Base-by-base conservation (phyloP, 176 grass and related monocot species). In the Juncus inflexus region DNA sequence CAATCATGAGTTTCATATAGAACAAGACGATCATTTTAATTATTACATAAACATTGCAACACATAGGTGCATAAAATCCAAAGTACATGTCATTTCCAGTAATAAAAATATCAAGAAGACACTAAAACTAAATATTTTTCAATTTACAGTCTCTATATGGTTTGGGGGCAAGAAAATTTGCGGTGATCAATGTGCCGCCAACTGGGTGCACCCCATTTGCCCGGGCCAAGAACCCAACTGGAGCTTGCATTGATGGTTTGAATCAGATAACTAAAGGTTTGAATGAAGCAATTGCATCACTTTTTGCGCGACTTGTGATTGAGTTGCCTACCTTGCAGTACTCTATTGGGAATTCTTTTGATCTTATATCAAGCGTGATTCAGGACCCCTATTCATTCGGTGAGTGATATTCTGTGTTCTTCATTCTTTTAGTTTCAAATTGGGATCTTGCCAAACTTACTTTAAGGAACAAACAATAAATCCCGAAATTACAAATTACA, bases 101-200 rank as follows among this genome's bases (percentile, higher is more conserved):
- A 28, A 28, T 28, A 28, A 28, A 19, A 63, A 39, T 67, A n/a
- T 13, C 58, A 42, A 35, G 6, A 73, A 73, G 39, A 73, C 40
- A 42, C 9, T 50, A 45, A 40, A 39, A 82, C 47, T 58, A 3
- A 39, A 50, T 9, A 35, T 65, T 3, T 40, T 47, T 74, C 15
- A 3, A 3, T 59, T 1, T 69, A 72, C 64, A 95, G 85, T 53
- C 69, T 11, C 51, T 88, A 50, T 85, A 94, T 39, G 62, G 79
- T 63, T 60, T 88, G 10, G 90, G 79, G 11, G 82, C 90, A 0
- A 95, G 90, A 61, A 89, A 86, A 63, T 89, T 95, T 9, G 73
- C 41, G 1, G 59, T 95, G 64, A 73, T 75, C 8, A 67, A 95
- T 47, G 72, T 86, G 60, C 55, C 85, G n/a, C 7, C 37, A 9